Conservation (phyloP, 208 protist genomes). For the Leishmania amazonensis region DNA sequence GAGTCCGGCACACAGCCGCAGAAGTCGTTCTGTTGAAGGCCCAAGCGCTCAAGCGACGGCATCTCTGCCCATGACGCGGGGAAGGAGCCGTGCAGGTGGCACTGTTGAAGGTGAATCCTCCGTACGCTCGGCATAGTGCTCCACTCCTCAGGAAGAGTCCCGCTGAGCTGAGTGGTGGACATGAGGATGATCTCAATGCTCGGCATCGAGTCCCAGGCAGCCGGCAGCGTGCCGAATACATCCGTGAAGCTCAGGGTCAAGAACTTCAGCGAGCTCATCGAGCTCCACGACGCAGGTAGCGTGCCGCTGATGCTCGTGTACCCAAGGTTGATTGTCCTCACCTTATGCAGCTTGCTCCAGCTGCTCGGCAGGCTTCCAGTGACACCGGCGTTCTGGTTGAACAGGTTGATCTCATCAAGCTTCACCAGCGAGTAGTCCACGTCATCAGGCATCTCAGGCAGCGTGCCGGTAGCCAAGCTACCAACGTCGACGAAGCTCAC, state of each 20-base stretch:
- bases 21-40: background rate
- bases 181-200: background rate
- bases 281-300: background rate
- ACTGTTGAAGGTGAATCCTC: background rate
- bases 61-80: background rate
- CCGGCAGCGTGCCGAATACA: constrained; percentile 8
- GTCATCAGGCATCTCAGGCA: constrained; percentile 11
- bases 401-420: background rate
- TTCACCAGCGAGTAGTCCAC: constrained; percentile 7
- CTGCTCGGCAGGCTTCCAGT: constrained; percentile 2
- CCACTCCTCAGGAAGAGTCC: constrained; percentile 4
- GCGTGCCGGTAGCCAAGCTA: background rate
- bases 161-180: background rate
- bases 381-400: background rate
- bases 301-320: constrained; percentile 1
- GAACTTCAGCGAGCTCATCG: background rate
- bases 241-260: background rate
- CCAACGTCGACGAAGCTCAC: background rate
- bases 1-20: background rate
- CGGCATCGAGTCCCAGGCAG: background rate
- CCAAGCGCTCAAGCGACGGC: background rate
- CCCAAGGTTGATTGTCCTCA: background rate
- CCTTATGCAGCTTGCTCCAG: background rate
- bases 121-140: background rate
- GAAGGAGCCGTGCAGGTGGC: background rate